Evolutionary conservation across 2,329 filamentous ascomycete species (phyloP).

Genomic region (Arthrobotrys sinensis): DNA sequence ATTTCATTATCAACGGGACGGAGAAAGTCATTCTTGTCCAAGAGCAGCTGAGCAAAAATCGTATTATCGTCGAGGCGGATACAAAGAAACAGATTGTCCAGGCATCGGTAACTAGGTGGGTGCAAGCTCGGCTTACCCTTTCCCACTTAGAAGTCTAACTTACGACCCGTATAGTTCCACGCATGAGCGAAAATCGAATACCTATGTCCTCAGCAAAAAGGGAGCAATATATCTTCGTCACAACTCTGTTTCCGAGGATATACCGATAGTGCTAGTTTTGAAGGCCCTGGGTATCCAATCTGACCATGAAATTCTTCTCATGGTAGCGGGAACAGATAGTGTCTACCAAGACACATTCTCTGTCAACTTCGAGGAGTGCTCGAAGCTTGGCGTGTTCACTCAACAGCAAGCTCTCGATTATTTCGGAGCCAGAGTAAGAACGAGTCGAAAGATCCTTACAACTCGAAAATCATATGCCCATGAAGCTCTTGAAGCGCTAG

Average conservation of each 20-base stretch:
- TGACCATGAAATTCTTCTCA: slow-evolving; percentile 92
- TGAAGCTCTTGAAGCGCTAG: slow-evolving; percentile 91
- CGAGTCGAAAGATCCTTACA: slow-evolving; percentile 78
- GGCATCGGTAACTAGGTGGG: slow-evolving; percentile 85
- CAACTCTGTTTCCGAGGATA: slow-evolving; percentile 91
- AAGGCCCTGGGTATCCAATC: slow-evolving; percentile 95
- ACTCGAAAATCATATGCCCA: slow-evolving; percentile 75
- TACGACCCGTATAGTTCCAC: slow-evolving; percentile 78
- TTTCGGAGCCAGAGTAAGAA: slow-evolving; percentile 88
- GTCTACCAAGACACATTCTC: slow-evolving; percentile 95
- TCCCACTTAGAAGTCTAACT: slow-evolving; percentile 24
- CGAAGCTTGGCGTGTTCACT: slow-evolving; percentile 86
- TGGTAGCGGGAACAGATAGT: slow-evolving; percentile 89
- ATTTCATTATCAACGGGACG: slow-evolving; percentile 97
- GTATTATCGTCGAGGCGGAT: slow-evolving; percentile 95
- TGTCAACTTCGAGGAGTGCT: slow-evolving; percentile 93
- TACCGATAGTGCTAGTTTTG: slow-evolving; percentile 94
- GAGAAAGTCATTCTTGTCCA: slow-evolving; percentile 99
- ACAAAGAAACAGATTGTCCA: slow-evolving; percentile 93
- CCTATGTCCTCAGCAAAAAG: slow-evolving; percentile 94
- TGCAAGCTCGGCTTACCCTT: background rate
- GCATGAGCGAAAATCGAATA: slow-evolving; percentile 97
- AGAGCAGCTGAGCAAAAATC: slow-evolving; percentile 98
- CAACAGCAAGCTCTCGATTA: slow-evolving; percentile 97
- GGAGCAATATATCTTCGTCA: slow-evolving; percentile 90